Percentiles rank a stretch among this genome's conserved stretches.
phyloP scores from a whole-genome alignment of 176 grass and related monocot species.

The Aechmea fasciata region DNA sequence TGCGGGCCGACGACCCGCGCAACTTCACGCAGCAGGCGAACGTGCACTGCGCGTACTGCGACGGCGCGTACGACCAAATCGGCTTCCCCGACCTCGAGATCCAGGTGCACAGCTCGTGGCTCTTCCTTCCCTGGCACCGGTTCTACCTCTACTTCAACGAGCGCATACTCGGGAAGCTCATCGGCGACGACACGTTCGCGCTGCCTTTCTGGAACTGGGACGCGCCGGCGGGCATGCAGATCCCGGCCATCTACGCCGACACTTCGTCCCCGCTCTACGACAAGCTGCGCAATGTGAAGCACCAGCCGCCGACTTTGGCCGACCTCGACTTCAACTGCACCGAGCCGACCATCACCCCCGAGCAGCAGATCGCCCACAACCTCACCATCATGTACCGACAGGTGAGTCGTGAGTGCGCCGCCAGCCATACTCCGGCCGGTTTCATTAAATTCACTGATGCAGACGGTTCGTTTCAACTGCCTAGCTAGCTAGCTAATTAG shows the following conservation, averaged over 20 bases:
- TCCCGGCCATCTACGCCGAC: slow-evolving; percentile 46
- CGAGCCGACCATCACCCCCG: slow-evolving; percentile 21
- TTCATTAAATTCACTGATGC: too few relatives aligned
- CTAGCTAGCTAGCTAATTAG: too few relatives aligned
- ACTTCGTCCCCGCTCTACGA: slow-evolving; percentile 35
- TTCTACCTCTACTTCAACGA: slow-evolving; percentile 61
- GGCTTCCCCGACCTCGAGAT: slow-evolving; percentile 41
- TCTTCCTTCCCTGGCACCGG: slow-evolving; percentile 80
- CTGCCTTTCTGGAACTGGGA: slow-evolving; percentile 94
- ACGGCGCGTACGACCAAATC: slow-evolving; percentile 44
- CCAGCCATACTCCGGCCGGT: too few relatives aligned
- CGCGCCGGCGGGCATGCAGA: slow-evolving; percentile 42
- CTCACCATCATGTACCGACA: slow-evolving; percentile 67
- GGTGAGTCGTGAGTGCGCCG: slow-evolving; percentile 26
- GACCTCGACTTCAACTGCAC: slow-evolving; percentile 38
- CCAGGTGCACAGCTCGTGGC: slow-evolving; percentile 52
- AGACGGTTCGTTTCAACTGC: too few relatives aligned
- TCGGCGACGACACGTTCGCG: slow-evolving; percentile 63
- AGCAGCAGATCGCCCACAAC: slow-evolving; percentile 37
- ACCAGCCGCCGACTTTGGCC: slow-evolving; percentile 36
- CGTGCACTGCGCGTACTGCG: slow-evolving; percentile 53
- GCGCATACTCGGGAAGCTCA: slow-evolving; percentile 61
- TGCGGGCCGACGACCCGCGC: slow-evolving; percentile 62
- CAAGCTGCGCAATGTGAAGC: slow-evolving; percentile 25
- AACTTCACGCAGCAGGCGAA: slow-evolving; percentile 65